Evolutionary conservation across 2,329 filamentous ascomycete genomes (phyloP).

Genomic region (Apiospora kogelbergensis): DNA sequence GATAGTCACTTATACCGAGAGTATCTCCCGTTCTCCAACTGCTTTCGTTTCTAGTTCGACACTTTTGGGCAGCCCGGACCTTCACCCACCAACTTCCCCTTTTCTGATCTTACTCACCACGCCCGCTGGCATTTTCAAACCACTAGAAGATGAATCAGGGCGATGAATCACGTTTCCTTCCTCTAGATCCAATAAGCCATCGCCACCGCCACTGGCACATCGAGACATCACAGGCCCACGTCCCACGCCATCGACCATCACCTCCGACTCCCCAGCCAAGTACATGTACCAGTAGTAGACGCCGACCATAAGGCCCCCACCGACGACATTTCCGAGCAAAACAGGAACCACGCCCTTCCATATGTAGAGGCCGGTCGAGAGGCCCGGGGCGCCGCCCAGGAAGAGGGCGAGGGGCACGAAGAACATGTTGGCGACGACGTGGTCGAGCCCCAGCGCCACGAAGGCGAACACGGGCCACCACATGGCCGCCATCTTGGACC

Average conservation of each 20-base stretch:
- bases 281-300: conserved; percentile 27
- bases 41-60: no score
- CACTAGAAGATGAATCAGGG: background rate
- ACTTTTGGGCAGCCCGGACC: no score
- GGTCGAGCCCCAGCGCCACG: conserved; percentile 52
- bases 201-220: background rate
- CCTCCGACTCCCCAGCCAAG: background rate
- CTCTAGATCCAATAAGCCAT: background rate
- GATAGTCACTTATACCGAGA: no score
- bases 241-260: background rate
- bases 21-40: no score
- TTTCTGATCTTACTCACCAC: background rate
- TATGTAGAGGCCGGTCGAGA: conserved; percentile 52
- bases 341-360: conserved; percentile 58
- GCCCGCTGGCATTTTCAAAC: background rate
- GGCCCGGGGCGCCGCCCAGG: conserved; percentile 39
- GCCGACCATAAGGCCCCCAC: conserved; percentile 52
- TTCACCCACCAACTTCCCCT: no score
- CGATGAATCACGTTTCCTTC: background rate
- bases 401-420: conserved; percentile 53
- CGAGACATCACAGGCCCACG: no score
- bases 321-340: conserved; percentile 52
- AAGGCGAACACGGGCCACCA: conserved; percentile 59
- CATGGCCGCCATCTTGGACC: conserved; percentile 53
- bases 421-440: conserved; percentile 59